These are phyloP conservation scores for Tuber umbilicatum DNA, from an alignment of 495 filamentous ascomycete genomes.

Conservation along the genomic window DNA sequence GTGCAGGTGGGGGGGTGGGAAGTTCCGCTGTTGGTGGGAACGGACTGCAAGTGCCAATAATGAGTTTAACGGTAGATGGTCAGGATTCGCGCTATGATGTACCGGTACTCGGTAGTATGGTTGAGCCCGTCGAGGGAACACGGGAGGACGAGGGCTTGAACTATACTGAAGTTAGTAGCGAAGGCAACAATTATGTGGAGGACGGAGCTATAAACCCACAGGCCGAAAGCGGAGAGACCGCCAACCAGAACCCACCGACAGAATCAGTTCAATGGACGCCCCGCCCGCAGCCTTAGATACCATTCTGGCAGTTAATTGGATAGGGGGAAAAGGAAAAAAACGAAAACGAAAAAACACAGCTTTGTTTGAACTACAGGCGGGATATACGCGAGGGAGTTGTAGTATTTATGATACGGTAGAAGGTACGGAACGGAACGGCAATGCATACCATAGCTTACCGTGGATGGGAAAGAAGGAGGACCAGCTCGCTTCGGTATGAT, in stretches of 20 bases:
- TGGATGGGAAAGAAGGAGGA: background rate
- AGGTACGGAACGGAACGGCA: background rate
- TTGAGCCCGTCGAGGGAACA: background rate
- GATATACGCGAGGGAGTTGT: background rate
- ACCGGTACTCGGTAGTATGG: background rate
- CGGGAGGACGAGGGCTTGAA: background rate
- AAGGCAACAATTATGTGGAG: background rate
- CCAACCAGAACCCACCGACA: background rate
- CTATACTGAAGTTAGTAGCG: background rate
- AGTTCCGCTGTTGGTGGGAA: background rate
- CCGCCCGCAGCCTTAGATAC: background rate
- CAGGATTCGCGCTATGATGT: background rate
- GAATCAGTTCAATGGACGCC: background rate
- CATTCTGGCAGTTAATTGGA: background rate
- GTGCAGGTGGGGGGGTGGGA: background rate
- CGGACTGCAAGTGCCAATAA: background rate
- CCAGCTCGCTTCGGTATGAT: background rate
- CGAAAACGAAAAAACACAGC: background rate
- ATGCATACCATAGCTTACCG: background rate
- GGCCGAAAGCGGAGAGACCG: background rate
- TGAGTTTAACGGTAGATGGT: background rate
- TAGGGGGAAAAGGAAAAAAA: background rate
- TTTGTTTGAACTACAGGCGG: background rate
- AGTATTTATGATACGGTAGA: background rate
- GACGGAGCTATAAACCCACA: background rate